Conservation (phyloP, 2,329 filamentous ascomycete species). For the Dryadomyces sulphureus region DNA sequence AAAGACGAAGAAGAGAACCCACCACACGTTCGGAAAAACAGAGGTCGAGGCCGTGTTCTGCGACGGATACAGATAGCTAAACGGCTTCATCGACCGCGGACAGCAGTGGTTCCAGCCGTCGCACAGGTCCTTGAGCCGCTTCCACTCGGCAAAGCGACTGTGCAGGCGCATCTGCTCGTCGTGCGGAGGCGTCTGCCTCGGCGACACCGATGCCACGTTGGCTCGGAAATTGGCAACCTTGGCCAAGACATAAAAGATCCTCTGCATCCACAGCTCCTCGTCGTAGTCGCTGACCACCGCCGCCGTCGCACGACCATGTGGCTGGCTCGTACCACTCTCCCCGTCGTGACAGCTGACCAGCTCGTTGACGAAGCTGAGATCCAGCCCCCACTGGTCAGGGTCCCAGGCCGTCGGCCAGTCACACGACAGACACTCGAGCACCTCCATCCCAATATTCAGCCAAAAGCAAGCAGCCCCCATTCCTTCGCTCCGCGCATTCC, state of each 20-base stretch:
- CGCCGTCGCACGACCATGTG: neutral
- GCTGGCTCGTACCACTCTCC: neutral
- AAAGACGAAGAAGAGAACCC: conserved; percentile 14
- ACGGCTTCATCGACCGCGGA: conserved; percentile 75
- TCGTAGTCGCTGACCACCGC: conserved; percentile 28
- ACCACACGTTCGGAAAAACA: conserved; percentile 78
- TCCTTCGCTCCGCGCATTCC: conserved; percentile 66
- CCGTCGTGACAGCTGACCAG: neutral
- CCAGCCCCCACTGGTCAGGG: conserved; percentile 77
- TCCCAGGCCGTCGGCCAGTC: conserved; percentile 83
- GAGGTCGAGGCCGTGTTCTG: conserved; percentile 45
- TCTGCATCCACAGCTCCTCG: conserved; percentile 78
- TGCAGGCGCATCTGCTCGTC: conserved; percentile 50
- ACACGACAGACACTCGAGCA: conserved; percentile 76
- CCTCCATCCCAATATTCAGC: conserved; percentile 81
- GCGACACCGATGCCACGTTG: conserved; percentile 45
- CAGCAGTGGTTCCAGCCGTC: conserved; percentile 68
- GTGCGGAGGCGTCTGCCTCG: conserved; percentile 42
- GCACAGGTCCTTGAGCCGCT: conserved; percentile 62
- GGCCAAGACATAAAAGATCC: conserved; percentile 76
- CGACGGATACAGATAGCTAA: conserved; percentile 58
- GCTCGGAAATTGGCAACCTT: conserved; percentile 79
- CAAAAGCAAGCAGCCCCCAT: conserved; percentile 85
- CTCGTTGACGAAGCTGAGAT: conserved; percentile 47
- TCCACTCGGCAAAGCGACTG: conserved; percentile 61